Conservation (phyloP, 2,329 filamentous ascomycete genomes). For the Madurella fahalii region DNA sequence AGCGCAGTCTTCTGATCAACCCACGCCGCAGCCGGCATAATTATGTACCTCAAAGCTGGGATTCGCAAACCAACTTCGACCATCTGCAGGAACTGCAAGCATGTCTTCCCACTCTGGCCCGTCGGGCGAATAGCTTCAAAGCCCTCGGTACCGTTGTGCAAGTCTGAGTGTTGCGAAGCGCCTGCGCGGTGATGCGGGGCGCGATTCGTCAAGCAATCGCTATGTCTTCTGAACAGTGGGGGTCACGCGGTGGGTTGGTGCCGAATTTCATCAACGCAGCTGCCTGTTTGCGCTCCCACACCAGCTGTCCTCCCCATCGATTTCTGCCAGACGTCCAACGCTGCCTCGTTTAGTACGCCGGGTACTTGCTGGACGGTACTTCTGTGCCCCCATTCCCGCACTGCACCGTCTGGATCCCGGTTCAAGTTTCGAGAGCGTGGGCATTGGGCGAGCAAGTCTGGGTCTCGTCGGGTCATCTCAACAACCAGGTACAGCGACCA, state of each 20-base stretch:
- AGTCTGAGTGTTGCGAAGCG: not conserved
- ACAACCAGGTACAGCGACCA: not conserved
- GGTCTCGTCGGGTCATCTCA: slow-evolving; percentile 8
- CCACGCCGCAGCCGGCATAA: too few species aligned
- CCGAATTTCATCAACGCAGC: not conserved
- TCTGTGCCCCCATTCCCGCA: not conserved
- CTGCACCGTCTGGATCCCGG: not conserved
- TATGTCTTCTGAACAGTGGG: not conserved
- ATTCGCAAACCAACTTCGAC: too few species aligned
- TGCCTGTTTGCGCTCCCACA: not conserved
- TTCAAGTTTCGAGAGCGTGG: not conserved
- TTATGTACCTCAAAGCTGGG: too few species aligned
- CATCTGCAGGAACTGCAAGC: too few species aligned
- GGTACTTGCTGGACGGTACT: not conserved
- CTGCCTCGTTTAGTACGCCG: too few species aligned
- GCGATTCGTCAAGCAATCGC: not conserved
- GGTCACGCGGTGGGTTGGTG: not conserved
- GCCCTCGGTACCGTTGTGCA: not conserved
- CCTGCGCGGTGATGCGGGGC: not conserved
- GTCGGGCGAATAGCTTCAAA: too few species aligned
- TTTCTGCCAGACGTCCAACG: not conserved
- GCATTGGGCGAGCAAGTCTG: not conserved
- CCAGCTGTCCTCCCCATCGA: not conserved
- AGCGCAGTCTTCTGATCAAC: too few species aligned
- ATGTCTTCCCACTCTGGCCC: too few species aligned